Evolutionary conservation across 805 yeast species (phyloP).

Genomic region (Saturnispora bothae): DNA sequence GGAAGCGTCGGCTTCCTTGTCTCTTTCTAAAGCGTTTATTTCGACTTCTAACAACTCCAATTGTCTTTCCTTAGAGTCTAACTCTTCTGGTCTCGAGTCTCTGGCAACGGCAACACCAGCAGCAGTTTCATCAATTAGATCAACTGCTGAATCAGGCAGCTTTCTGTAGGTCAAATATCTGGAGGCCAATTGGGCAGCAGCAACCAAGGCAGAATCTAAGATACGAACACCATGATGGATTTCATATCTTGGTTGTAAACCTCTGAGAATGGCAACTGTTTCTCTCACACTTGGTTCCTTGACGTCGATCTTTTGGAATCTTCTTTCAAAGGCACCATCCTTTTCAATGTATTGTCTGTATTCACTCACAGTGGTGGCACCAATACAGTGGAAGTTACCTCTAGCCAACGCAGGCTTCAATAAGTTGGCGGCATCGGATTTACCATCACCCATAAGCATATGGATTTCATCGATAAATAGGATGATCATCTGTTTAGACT

Average conservation of each 20-base stretch:
- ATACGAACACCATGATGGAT: conserved; percentile 97
- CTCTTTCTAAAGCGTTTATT: conserved; percentile 94
- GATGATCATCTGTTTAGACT: conserved; percentile 74
- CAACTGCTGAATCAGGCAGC: conserved; percentile 95
- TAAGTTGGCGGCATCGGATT: conserved; percentile 91
- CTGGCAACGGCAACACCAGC: conserved; percentile 97
- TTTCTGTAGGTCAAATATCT: conserved; percentile 91
- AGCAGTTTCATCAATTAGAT: conserved; percentile 89
- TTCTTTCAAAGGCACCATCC: conserved; percentile 97
- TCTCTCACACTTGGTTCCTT: conserved; percentile 88
- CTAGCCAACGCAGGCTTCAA: conserved; percentile 96
- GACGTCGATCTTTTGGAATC: conserved; percentile 96
- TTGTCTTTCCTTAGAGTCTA: conserved; percentile 89
- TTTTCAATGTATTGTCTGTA: conserved; percentile 87
- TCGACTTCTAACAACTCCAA: conserved; percentile 88
- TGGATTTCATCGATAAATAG: conserved; percentile 96
- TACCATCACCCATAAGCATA: conserved; percentile 99
- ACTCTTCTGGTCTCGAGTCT: conserved; percentile 95
- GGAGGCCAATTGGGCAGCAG: conserved; percentile 91
- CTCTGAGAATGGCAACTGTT: conserved; percentile 93
- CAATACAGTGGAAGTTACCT: conserved; percentile 93
- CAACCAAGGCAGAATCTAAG: conserved; percentile 83
- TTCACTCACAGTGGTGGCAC: conserved; percentile 95
- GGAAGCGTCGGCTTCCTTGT: conserved; percentile 69
- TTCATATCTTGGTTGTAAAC: conserved; percentile 89